phyloP scores from a whole-genome alignment of 805 yeast genomes.

The Candida maesae region DNA sequence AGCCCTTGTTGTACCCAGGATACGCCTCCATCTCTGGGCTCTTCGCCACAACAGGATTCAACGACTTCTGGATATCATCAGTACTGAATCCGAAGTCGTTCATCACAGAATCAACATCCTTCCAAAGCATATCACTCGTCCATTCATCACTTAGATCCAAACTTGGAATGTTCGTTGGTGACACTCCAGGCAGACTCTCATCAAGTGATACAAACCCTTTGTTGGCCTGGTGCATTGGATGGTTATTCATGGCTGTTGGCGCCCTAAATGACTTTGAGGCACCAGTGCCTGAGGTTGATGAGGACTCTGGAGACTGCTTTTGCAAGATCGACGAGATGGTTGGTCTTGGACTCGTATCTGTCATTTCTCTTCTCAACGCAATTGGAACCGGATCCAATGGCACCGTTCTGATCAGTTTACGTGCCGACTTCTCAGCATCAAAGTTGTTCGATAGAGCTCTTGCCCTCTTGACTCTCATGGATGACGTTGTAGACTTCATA shows the following conservation, averaged over 20 bases:
- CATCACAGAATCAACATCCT: constrained; percentile 85
- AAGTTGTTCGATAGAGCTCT: constrained; percentile 51
- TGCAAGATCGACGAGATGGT: constrained; percentile 18
- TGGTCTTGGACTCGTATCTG: constrained; percentile 16
- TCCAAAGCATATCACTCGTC: constrained; percentile 48
- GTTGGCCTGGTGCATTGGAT: not conserved
- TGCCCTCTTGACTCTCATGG: constrained; percentile 32
- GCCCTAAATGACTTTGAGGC: constrained; percentile 2
- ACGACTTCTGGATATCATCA: constrained; percentile 16
- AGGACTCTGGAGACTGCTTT: constrained; percentile 21
- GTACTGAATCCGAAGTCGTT: constrained; percentile 89
- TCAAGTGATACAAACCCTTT: not conserved
- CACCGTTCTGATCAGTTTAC: constrained; percentile 70
- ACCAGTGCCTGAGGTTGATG: constrained; percentile 4
- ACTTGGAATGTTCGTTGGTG: constrained; percentile 25
- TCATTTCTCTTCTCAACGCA: constrained; percentile 15
- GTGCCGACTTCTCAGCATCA: constrained; percentile 68
- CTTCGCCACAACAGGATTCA: too few relatives aligned
- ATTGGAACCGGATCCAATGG: constrained; percentile 86
- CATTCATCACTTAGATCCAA: constrained; percentile 39
- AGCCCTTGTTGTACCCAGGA: constrained; percentile 1
- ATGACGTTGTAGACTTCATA: constrained; percentile 23
- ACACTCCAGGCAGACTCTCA: constrained; percentile 10
- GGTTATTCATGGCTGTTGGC: constrained; percentile 2
- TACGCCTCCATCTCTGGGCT: not conserved